A percentile compares a stretch with the other conserved stretches of the same genome.
Evolutionary conservation across 495 filamentous ascomycete species (phyloP).

Genomic region (Penicilliopsis zonata): DNA sequence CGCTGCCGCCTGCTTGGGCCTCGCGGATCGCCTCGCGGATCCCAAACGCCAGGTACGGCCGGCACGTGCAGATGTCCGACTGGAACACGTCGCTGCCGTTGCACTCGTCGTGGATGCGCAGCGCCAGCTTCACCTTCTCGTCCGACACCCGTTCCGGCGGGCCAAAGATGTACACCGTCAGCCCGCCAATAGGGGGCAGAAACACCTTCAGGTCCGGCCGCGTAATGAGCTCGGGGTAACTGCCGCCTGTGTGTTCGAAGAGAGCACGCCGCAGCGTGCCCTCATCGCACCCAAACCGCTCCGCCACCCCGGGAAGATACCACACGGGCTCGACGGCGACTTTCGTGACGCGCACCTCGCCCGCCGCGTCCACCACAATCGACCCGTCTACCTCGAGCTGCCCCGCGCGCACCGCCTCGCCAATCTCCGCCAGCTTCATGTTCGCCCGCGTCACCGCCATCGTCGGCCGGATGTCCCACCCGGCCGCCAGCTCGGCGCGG

Average conservation of each 20-base stretch:
- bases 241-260: constrained; percentile 92
- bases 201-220: constrained; percentile 91
- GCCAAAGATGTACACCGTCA: constrained; percentile 96
- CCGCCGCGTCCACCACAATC: constrained; percentile 69
- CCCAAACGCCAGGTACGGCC: constrained; percentile 92
- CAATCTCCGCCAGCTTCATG: constrained; percentile 92
- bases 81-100: constrained; percentile 98
- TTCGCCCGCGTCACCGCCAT: constrained; percentile 93
- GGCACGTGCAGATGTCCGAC: constrained; percentile 95
- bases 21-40: constrained; percentile 95
- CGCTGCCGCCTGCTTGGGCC: constrained; percentile 86
- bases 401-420: constrained; percentile 69
- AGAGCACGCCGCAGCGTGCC: constrained; percentile 71
- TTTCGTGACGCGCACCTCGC: constrained; percentile 91
- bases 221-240: constrained; percentile 86
- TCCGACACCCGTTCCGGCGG: constrained; percentile 89
- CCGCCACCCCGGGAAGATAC: constrained; percentile 92
- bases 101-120: constrained; percentile 94
- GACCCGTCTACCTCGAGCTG: constrained; percentile 78
- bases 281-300: constrained; percentile 92
- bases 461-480: constrained; percentile 89
- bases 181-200: constrained; percentile 86
- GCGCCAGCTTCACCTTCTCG: constrained; percentile 66
- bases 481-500: constrained; percentile 35
- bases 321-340: constrained; percentile 93